Conservation (phyloP, 192 early-diverging fungal species). For the Coemansia sp. region DNA sequence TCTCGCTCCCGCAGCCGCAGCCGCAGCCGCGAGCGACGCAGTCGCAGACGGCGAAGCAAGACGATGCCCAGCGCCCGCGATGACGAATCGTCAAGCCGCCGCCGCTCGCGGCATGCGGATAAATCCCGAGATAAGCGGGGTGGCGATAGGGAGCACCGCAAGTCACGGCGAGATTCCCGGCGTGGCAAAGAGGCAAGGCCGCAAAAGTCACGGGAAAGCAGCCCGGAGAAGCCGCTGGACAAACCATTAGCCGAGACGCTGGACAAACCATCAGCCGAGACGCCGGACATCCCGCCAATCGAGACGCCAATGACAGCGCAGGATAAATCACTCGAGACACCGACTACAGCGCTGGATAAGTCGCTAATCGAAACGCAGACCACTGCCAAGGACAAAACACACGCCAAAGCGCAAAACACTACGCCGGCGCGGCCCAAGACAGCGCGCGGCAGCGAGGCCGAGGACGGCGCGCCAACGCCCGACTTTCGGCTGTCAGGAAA, state of each 20-base stretch:
- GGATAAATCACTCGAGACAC: too few relatives aligned
- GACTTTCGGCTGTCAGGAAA: constrained; percentile 86
- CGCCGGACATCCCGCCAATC: too few relatives aligned
- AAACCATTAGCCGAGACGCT: too few relatives aligned
- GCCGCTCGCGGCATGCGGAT: not conserved
- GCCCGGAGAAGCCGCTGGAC: not conserved
- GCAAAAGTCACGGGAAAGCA: not conserved
- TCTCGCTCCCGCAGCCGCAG: constrained; percentile 1
- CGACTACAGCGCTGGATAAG: too few relatives aligned
- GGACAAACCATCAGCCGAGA: too few relatives aligned
- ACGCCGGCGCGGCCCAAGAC: constrained; percentile 13
- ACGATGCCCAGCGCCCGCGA: constrained; percentile 3
- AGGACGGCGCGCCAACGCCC: constrained; percentile 49
- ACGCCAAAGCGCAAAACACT: not conserved
- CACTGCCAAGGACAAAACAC: not conserved
- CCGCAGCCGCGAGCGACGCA: constrained; percentile 9
- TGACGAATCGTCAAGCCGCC: not conserved
- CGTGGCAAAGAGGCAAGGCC: not conserved
- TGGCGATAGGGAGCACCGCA: constrained; percentile 1
- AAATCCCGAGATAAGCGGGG: not conserved
- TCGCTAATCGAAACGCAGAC: too few relatives aligned
- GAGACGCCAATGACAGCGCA: too few relatives aligned
- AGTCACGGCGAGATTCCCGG: constrained; percentile 6
- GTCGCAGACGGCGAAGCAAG: constrained; percentile 7
- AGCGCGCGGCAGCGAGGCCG: constrained; percentile 9